These are phyloP conservation scores for Penicillium psychrosexuale DNA, from an alignment of 2,329 filamentous ascomycete species.

Conservation along the genomic window DNA sequence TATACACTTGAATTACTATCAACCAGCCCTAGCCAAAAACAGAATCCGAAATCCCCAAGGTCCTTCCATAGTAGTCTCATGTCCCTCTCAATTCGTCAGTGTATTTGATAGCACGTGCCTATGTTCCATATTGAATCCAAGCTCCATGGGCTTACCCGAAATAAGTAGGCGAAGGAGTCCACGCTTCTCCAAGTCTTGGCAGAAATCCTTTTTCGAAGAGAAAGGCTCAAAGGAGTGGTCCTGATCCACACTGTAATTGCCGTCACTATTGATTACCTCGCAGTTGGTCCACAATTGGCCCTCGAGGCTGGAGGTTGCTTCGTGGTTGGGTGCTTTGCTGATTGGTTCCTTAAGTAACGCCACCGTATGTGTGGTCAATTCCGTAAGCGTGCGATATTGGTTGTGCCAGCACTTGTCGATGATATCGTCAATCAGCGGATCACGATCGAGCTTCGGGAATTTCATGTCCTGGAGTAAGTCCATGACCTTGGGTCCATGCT, in stretches of 20 bases:
- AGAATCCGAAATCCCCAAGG: too few species aligned
- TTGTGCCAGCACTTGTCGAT: conserved; percentile 26
- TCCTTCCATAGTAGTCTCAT: too few species aligned
- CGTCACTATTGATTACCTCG: background rate
- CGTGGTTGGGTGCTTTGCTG: too few species aligned
- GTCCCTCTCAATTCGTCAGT: too few species aligned
- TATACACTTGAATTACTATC: too few species aligned
- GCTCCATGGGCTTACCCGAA: conserved; percentile 19
- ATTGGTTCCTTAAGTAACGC: background rate
- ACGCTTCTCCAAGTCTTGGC: conserved; percentile 21
- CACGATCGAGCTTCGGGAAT: conserved; percentile 24
- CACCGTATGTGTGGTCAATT: conserved; percentile 11
- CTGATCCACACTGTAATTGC: too few species aligned
- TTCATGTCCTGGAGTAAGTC: conserved; percentile 24
- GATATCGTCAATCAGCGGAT: conserved; percentile 26
- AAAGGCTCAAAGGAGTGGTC: conserved; percentile 2
- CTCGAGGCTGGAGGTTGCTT: too few species aligned
- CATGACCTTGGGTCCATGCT: conserved; percentile 21
- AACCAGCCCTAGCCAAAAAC: too few species aligned
- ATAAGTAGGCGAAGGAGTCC: conserved; percentile 24
- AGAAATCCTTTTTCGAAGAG: conserved; percentile 19
- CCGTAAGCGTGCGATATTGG: conserved; percentile 17
- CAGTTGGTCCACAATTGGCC: too few species aligned
- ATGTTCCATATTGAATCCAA: conserved; percentile 15
- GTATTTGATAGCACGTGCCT: too few species aligned